Percentiles rank a stretch among this genome's conserved stretches.
phyloP scores from a whole-genome alignment of 2,329 filamentous ascomycete genomes.

The Emmonsiellopsis sp. region DNA sequence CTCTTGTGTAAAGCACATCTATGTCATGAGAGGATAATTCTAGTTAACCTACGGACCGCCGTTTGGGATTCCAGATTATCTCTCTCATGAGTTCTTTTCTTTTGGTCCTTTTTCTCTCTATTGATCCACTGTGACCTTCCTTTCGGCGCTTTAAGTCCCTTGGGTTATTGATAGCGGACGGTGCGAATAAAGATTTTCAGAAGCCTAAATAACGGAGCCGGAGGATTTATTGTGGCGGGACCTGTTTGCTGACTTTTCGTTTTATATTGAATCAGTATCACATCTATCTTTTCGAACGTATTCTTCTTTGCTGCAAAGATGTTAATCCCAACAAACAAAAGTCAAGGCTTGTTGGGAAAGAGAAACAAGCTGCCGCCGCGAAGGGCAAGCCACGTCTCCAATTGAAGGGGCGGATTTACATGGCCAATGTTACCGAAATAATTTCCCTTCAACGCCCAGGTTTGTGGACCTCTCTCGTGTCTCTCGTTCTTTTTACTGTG shows the following conservation, averaged over 20 bases:
- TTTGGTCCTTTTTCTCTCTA: not conserved
- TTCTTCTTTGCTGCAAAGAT: constrained; percentile 95
- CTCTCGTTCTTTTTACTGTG: not conserved
- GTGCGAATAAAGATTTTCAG: not conserved
- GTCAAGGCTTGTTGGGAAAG: constrained; percentile 55
- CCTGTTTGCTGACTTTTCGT: constrained; percentile 1
- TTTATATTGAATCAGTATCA: constrained; percentile 57
- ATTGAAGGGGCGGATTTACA: constrained; percentile 94
- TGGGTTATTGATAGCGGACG: not conserved
- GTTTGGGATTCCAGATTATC: not conserved
- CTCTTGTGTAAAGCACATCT: not conserved
- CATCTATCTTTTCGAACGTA: constrained; percentile 93
- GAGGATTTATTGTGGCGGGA: not conserved
- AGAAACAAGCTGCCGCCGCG: constrained; percentile 60
- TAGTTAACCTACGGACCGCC: not conserved
- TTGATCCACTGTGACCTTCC: not conserved
- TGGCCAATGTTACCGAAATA: constrained; percentile 98
- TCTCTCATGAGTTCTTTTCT: not conserved
- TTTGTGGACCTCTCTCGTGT: constrained; percentile 35
- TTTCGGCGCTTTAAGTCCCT: not conserved
- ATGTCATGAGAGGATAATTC: not conserved
- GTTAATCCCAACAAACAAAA: constrained; percentile 73
- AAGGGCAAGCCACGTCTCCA: constrained; percentile 71
- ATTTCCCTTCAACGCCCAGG: constrained; percentile 78
- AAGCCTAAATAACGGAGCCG: not conserved